A percentile compares a stretch with the other conserved stretches of the same genome.
Conservation (phyloP, 352 stramenopile species). For the Pythium dissimile region DNA sequence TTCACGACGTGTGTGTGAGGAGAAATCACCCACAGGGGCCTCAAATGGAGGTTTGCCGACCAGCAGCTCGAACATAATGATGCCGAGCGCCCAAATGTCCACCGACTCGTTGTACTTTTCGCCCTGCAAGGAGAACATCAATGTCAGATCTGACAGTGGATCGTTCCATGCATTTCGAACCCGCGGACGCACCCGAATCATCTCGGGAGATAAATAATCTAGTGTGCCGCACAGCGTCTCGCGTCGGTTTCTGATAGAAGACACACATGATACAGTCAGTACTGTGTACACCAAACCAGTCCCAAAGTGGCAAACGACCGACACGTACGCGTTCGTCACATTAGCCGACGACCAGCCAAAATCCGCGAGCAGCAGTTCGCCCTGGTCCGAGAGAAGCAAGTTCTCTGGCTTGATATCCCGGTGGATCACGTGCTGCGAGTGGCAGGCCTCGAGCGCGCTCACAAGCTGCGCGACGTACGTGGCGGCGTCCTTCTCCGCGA, state of each 20-base stretch:
- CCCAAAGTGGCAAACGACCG: neutral
- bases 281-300: neutral
- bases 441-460: slow-evolving; percentile 61
- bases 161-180: neutral
- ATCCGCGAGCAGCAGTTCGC: slow-evolving; percentile 98
- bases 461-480: slow-evolving; percentile 71
- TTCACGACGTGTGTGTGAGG: too few relatives aligned
- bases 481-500: slow-evolving; percentile 61
- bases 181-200: slow-evolving; percentile 89
- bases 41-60: slow-evolving; percentile 98
- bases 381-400: slow-evolving; percentile 76
- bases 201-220: slow-evolving; percentile 99
- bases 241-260: slow-evolving; percentile 62
- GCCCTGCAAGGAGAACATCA: slow-evolving; percentile 34
- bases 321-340: slow-evolving; percentile 64
- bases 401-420: slow-evolving; percentile 97
- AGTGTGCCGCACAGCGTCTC: slow-evolving; percentile 98
- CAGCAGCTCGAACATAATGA: slow-evolving; percentile 98
- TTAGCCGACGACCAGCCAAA: slow-evolving; percentile 98
- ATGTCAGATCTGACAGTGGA: neutral
- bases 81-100: slow-evolving; percentile 99
- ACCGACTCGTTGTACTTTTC: slow-evolving; percentile 97
- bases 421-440: slow-evolving; percentile 88
- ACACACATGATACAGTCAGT: neutral
- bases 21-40: slow-evolving; percentile 75